A percentile compares a stretch with the other conserved stretches of the same genome.
These are phyloP conservation scores for Malus hybrid DNA, from an alignment of 331 rosid species.

Conservation along the genomic window DNA sequence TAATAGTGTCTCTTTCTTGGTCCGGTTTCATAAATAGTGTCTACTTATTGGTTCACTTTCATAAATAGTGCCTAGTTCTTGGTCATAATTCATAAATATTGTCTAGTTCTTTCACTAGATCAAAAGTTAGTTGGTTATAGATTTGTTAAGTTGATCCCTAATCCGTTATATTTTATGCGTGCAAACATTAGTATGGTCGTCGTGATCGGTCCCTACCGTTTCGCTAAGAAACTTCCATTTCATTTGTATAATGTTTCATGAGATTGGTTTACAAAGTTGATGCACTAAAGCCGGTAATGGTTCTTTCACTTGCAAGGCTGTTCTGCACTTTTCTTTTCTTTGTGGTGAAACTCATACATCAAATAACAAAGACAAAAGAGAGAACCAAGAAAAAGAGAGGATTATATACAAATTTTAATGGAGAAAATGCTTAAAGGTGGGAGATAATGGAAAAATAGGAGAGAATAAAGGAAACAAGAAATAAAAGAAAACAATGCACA, in stretches of 20 bases:
- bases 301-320: constrained; percentile 8
- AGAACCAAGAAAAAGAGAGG: constrained; percentile 1
- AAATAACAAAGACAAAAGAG: neutral
- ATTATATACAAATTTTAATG: constrained; percentile 6
- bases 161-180: neutral
- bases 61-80: too few species aligned
- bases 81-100: too few species aligned
- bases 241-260: too few species aligned
- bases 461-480: constrained; percentile 19
- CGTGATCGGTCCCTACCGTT: neutral
- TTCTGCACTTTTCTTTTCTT: neutral
- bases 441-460: constrained; percentile 10
- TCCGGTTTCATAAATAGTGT: too few species aligned
- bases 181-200: neutral
- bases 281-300: constrained; percentile 5
- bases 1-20: too few species aligned
- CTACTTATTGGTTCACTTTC: too few species aligned
- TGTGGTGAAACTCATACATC: neutral
- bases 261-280: neutral
- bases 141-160: neutral
- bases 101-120: too few species aligned
- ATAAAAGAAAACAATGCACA: constrained; percentile 19
- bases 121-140: too few species aligned
- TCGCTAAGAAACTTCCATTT: too few species aligned
- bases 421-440: constrained; percentile 24